Evolutionary conservation across 345 rosid genomes (phyloP), one percentile per base, ranked within the genome.

Genomic region (Kernera saxatilis): DNA sequence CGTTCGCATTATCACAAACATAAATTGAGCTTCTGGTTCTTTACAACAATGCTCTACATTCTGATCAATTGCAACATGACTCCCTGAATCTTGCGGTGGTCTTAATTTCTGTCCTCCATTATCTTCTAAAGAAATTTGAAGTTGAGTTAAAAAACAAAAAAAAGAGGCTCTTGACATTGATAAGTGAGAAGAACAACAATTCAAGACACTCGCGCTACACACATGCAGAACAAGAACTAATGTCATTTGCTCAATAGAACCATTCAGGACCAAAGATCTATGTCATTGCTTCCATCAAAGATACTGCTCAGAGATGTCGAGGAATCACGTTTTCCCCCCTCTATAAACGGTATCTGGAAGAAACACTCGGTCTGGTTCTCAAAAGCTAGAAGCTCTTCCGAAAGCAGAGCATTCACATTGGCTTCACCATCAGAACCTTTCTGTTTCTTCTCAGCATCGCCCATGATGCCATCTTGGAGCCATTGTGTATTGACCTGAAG

Each of bases 341-440:
- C 69, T 25, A 41, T 25, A 41, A 59, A 25, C 8, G 73, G 69
- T 49, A 51, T 60, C 40, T 67, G 69, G 5, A 21, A 51, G 78
- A 67, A 74, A 74, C 68, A 67, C 0, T 74, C 78, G 0, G 64
- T 74, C 64, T 74, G 55, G 1, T 74, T 74, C 69, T 74, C 78
- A 14, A 74, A 74, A 23, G 78, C 78, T 5, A 74, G 49, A 23
- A 74, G 73, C 48, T 74, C 78, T 8, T 74, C 69, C 14, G 78
- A 67, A 67, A 74, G 68, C 66, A 3, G 22, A 46, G 35, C 59
- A 64, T 19, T 65, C 39, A 46, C 43, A 6, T 56, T 21, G 14
- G 11, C 50, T 46, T 73, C 66, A 54, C 58, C 30, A n/a, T 6
- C 19, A 53, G 3, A 23, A 32, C 23, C 7, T 5, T 41, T 17